Percentiles rank a stretch among this genome's conserved stretches.
Evolutionary conservation across 495 filamentous ascomycete species (phyloP).

Genomic region (Cercophora scortea): DNA sequence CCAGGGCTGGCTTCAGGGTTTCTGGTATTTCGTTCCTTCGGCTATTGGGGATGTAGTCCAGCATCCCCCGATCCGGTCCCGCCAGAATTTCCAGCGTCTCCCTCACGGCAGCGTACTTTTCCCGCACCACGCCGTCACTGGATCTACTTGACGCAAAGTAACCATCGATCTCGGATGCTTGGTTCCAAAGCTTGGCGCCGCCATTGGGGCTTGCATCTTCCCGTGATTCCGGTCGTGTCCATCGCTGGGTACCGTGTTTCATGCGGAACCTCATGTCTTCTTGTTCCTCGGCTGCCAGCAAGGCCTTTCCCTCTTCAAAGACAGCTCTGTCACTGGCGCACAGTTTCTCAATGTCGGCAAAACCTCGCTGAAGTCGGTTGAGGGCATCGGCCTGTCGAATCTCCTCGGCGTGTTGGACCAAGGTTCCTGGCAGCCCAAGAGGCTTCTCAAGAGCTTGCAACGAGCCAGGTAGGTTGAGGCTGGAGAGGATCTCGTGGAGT

Average conservation of each 20-base stretch:
- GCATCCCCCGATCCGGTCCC: slow-evolving; percentile 68
- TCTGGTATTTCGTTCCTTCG: slow-evolving; percentile 69
- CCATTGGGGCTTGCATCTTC: slow-evolving; percentile 44
- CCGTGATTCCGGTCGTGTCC: slow-evolving; percentile 61
- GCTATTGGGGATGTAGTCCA: slow-evolving; percentile 84
- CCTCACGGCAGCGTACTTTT: slow-evolving; percentile 71
- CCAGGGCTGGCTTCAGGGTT: slow-evolving; percentile 69
- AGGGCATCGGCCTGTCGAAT: slow-evolving; percentile 88
- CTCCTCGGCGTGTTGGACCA: slow-evolving; percentile 88
- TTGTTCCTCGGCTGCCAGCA: slow-evolving; percentile 68
- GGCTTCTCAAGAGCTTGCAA: slow-evolving; percentile 94
- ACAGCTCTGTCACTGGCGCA: slow-evolving; percentile 65
- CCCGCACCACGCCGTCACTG: slow-evolving; percentile 72
- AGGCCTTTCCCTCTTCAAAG: slow-evolving; percentile 73
- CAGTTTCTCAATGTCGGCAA: slow-evolving; percentile 80
- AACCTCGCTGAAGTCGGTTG: slow-evolving; percentile 61
- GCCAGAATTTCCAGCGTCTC: slow-evolving; percentile 64
- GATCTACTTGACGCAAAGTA: slow-evolving; percentile 80
- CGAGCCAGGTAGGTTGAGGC: slow-evolving; percentile 84
- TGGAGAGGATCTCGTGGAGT: slow-evolving; percentile 72
- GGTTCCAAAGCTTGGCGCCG: slow-evolving; percentile 65
- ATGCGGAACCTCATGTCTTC: slow-evolving; percentile 68
- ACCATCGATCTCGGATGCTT: slow-evolving; percentile 71
- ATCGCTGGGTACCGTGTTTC: slow-evolving; percentile 85
- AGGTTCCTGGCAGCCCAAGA: slow-evolving; percentile 74